Conservation (phyloP, 179 eudicot species). For the Pouteria campechiana region DNA sequence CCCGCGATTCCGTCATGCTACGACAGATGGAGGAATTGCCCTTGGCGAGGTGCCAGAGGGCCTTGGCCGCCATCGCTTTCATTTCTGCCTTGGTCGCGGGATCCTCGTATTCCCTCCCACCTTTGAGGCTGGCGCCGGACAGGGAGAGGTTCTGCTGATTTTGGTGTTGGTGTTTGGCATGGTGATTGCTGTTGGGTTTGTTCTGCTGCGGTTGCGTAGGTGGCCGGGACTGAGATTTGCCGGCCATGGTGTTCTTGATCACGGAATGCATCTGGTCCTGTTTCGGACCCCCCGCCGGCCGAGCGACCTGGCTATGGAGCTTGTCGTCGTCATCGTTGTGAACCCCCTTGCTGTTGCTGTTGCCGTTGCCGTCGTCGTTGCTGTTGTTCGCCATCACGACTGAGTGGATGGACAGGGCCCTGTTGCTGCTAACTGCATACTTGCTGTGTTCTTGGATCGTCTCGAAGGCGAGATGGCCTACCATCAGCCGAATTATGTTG, state of each 20-base stretch:
- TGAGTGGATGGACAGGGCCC: conserved; percentile 38
- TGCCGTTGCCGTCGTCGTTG: neutral
- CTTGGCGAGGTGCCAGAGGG: conserved; percentile 51
- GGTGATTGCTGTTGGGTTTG: neutral
- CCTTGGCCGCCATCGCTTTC: conserved; percentile 69
- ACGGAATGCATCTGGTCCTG: conserved; percentile 30
- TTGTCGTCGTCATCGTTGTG: conserved; percentile 20
- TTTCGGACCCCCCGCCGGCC: conserved; percentile 28
- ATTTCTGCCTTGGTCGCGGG: conserved; percentile 43
- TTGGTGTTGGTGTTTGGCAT: conserved; percentile 6
- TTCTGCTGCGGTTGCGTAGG: neutral
- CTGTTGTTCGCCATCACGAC: conserved; percentile 36
- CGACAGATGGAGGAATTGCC: conserved; percentile 51
- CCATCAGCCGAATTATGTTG: conserved; percentile 52
- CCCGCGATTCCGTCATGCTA: conserved; percentile 62
- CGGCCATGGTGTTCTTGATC: conserved; percentile 34
- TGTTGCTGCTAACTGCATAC: conserved; percentile 33
- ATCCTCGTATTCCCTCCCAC: conserved; percentile 63
- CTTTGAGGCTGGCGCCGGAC: conserved; percentile 24
- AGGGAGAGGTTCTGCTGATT: conserved; percentile 22
- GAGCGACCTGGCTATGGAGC: conserved; percentile 20
- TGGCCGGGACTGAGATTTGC: conserved; percentile 9
- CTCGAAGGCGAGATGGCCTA: conserved; percentile 79
- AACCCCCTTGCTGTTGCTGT: neutral
- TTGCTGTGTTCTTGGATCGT: conserved; percentile 78